phyloP scores from a whole-genome alignment of 176 grass and related monocot species.

The Saccharum officinarum region DNA sequence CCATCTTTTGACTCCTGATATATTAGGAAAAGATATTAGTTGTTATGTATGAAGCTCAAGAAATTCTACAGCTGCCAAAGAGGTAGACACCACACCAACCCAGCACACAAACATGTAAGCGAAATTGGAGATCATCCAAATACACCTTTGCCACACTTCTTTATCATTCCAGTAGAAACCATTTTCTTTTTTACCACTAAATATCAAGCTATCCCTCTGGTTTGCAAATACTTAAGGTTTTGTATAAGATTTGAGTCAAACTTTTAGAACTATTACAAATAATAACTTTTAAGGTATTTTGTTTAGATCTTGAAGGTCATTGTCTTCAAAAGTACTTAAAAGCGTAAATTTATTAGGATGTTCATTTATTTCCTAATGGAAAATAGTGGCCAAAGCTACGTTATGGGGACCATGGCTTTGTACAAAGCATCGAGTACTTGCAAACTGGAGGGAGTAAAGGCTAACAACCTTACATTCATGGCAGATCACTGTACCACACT shows the following conservation, averaged over 20 bases:
- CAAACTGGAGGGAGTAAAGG: neutral
- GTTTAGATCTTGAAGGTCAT: neutral
- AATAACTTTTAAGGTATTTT: neutral
- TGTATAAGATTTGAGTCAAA: neutral
- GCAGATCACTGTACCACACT: slow-evolving; percentile 23
- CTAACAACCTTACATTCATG: slow-evolving; percentile 25
- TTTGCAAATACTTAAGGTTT: neutral
- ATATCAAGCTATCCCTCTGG: neutral
- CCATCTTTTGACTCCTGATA: slow-evolving; percentile 71
- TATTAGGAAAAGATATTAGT: slow-evolving; percentile 26
- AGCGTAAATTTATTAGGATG: neutral
- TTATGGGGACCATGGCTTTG: neutral
- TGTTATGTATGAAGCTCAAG: slow-evolving; percentile 13
- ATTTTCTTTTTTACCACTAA: neutral
- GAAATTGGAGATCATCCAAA: slow-evolving; percentile 31
- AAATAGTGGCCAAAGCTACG: neutral
- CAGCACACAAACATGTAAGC: slow-evolving; percentile 19
- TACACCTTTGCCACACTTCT: neutral
- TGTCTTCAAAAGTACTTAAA: neutral
- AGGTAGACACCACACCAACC: neutral
- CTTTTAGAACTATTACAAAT: neutral
- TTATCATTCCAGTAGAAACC: slow-evolving; percentile 14
- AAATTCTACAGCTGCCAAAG: neutral
- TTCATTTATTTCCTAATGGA: neutral
- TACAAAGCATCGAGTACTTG: neutral